Conservation (phyloP, 257 asterid genomes). For the Lycium barbarum region DNA sequence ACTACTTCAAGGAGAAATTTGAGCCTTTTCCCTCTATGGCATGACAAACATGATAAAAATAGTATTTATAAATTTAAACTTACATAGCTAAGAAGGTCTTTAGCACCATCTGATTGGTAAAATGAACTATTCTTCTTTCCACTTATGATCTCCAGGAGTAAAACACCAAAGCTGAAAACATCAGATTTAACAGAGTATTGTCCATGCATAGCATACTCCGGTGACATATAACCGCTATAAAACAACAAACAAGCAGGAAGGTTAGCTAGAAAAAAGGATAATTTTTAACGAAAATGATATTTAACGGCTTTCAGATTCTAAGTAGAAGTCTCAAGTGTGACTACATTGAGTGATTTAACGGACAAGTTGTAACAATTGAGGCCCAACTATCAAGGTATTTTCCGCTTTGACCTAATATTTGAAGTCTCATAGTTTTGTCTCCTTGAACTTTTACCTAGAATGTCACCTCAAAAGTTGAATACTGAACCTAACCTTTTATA, state of each 20-base stretch:
- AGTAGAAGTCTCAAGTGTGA: not conserved
- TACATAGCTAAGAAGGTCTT: constrained; percentile 34
- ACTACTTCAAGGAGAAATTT: no score
- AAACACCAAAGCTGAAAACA: constrained; percentile 40
- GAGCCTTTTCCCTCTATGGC: no score
- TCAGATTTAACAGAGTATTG: constrained; percentile 37
- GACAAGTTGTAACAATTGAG: not conserved
- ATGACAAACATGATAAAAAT: no score
- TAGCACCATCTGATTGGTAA: constrained; percentile 6
- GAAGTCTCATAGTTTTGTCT: not conserved
- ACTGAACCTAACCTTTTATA: not conserved
- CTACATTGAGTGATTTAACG: not conserved
- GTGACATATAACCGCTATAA: constrained; percentile 38
- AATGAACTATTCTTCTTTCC: constrained; percentile 30
- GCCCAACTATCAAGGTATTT: not conserved
- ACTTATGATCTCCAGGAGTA: constrained; percentile 36
- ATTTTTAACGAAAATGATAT: not conserved
- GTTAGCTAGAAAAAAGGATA: not conserved
- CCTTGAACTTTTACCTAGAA: not conserved
- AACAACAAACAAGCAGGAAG: not conserved
- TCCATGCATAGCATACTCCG: constrained; percentile 34
- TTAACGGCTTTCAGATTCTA: not conserved
- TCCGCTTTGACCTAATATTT: not conserved
- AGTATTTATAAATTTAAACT: constrained; percentile 21
- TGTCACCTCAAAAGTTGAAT: not conserved